Evolutionary conservation across 2,329 filamentous ascomycete genomes (phyloP).

Genomic region (Ilyonectria sp.): DNA sequence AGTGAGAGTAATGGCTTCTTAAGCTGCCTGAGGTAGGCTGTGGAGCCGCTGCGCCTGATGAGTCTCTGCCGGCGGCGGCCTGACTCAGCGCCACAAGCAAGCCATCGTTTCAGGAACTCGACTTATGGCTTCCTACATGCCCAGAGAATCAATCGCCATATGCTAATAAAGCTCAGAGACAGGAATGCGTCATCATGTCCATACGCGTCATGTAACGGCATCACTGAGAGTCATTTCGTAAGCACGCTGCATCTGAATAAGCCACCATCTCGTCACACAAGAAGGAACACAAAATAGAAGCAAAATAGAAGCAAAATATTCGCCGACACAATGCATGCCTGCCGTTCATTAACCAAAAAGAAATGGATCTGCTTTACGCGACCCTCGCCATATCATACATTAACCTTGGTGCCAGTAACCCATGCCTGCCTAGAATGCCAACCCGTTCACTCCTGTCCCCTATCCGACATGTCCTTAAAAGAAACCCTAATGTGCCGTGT

Average conservation of each 20-base stretch:
- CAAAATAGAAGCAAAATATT: background rate
- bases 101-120: background rate
- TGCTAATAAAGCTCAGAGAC: no score
- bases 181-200: no score
- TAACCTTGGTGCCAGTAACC: conserved; percentile 42
- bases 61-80: conserved; percentile 41
- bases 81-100: conserved; percentile 43
- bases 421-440: conserved; percentile 42
- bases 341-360: conserved; percentile 30
- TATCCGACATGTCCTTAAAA: conserved; percentile 20
- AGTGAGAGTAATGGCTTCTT: conserved; percentile 8
- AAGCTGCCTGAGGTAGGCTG: conserved; percentile 14
- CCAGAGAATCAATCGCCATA: no score
- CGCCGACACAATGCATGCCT: conserved; percentile 10
- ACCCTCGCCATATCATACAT: conserved; percentile 46
- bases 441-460: conserved; percentile 29
- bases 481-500: conserved; percentile 26
- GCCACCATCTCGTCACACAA: background rate
- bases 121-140: background rate
- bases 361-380: conserved; percentile 34
- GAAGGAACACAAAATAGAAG: background rate
- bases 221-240: background rate
- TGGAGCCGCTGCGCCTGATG: conserved; percentile 17
- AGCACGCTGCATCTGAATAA: background rate
- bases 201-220: background rate